Percentiles rank a stretch among this genome's conserved stretches.
Evolutionary conservation across 2,329 filamentous ascomycete genomes (phyloP).

Genomic region (Claviceps humidiphila): DNA sequence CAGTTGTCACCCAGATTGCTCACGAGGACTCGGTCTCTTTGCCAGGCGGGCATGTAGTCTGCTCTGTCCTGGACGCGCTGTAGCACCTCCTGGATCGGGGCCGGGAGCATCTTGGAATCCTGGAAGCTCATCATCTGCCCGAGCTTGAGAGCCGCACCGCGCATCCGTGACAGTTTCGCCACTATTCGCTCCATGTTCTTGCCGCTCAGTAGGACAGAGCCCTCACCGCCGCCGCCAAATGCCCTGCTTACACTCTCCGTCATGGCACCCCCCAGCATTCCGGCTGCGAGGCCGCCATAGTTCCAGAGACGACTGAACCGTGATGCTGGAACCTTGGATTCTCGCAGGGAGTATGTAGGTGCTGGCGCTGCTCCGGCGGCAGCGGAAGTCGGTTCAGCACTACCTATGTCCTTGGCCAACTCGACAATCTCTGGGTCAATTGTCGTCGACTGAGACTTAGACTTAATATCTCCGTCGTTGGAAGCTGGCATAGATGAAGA

Average conservation of each 20-base stretch:
- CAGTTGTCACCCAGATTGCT: constrained; percentile 72
- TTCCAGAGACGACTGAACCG: constrained; percentile 85
- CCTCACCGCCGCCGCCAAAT: constrained; percentile 51
- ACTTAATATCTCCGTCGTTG: neutral
- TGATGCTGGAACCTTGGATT: constrained; percentile 82
- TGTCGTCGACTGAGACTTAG: neutral
- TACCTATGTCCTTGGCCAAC: constrained; percentile 14
- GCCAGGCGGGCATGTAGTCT: constrained; percentile 94
- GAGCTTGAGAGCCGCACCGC: constrained; percentile 89
- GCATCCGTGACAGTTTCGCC: constrained; percentile 85
- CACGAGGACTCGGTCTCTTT: constrained; percentile 71
- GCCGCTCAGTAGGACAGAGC: constrained; percentile 77
- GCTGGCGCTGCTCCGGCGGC: constrained; percentile 4
- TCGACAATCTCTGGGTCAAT: constrained; percentile 8
- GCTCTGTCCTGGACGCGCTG: constrained; percentile 92
- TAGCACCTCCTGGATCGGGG: constrained; percentile 74
- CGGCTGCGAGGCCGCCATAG: constrained; percentile 82
- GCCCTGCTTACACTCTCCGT: constrained; percentile 72
- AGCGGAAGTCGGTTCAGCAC: constrained; percentile 6
- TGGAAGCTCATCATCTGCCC: constrained; percentile 98
- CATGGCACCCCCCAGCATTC: constrained; percentile 88
- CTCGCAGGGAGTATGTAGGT: constrained; percentile 55
- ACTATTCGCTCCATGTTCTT: constrained; percentile 90
- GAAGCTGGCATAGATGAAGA: neutral
- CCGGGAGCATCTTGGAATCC: constrained; percentile 87